These are phyloP conservation scores for Mimosa bimucronata DNA, from an alignment of 306 rosid species.

Conservation along the genomic window DNA sequence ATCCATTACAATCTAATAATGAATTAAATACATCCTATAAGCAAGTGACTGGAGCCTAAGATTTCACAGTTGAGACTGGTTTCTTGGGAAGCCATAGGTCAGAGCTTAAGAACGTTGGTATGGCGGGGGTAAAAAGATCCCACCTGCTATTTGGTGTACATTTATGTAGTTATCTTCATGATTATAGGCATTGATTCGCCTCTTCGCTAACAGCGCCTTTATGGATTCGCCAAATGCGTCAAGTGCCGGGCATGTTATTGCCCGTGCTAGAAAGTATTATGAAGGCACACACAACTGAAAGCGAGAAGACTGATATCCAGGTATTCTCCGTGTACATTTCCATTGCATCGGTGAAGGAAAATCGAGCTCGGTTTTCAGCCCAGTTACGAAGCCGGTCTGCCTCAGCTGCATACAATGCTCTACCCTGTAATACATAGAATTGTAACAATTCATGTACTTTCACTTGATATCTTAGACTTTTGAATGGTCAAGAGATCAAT, in stretches of 20 bases:
- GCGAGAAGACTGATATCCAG: slow-evolving; percentile 95
- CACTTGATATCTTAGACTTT: not conserved
- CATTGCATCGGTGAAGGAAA: slow-evolving; percentile 92
- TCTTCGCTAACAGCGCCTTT: slow-evolving; percentile 6
- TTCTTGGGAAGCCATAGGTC: not conserved
- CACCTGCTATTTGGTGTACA: slow-evolving; percentile 40
- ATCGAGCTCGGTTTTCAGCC: slow-evolving; percentile 92
- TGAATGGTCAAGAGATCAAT: not conserved
- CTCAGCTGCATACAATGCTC: slow-evolving; percentile 89
- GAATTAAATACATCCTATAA: slow-evolving; percentile 33
- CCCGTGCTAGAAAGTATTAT: slow-evolving; percentile 87
- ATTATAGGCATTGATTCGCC: slow-evolving; percentile 40
- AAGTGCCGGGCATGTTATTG: slow-evolving; percentile 74
- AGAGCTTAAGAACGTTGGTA: slow-evolving; percentile 29
- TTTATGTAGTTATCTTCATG: slow-evolving; percentile 33
- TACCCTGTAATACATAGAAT: slow-evolving; percentile 60
- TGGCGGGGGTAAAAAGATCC: slow-evolving; percentile 45
- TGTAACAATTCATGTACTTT: not conserved
- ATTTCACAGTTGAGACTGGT: slow-evolving; percentile 1
- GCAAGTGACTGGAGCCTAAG: slow-evolving; percentile 38
- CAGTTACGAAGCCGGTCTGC: slow-evolving; percentile 93
- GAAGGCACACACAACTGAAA: slow-evolving; percentile 93
- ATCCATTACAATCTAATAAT: slow-evolving; percentile 35
- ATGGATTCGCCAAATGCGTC: slow-evolving; percentile 13
- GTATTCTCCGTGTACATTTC: slow-evolving; percentile 95